phyloP scores from a whole-genome alignment of 78 protist genomes.

The Cyanophora paradoxa region DNA sequence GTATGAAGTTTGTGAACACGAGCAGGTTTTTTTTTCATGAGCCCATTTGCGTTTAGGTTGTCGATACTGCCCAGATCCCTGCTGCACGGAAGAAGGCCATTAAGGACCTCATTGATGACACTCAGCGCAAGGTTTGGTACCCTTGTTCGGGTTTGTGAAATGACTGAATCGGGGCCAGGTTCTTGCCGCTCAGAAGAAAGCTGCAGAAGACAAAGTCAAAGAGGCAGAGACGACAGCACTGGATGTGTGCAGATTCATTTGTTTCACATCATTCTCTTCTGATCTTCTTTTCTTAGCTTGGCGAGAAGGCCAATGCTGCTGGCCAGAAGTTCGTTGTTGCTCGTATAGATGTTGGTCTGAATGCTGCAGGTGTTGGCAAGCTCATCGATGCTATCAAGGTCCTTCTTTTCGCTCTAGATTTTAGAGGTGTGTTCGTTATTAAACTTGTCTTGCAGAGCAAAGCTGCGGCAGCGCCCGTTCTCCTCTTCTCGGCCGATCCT shows the following conservation, averaged over 20 bases:
- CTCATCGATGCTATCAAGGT: background rate
- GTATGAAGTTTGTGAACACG: too few relatives aligned
- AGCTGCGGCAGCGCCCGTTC: background rate
- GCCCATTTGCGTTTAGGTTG: too few relatives aligned
- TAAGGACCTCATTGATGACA: background rate
- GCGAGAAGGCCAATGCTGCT: constrained; percentile 4
- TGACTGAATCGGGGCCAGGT: background rate
- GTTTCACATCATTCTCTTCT: too few relatives aligned
- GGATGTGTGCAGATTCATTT: background rate
- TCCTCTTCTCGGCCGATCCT: background rate
- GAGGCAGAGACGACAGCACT: background rate
- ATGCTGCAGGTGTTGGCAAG: background rate
- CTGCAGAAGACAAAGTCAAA: background rate
- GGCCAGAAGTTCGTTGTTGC: background rate
- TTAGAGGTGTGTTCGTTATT: background rate
- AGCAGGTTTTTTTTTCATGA: too few relatives aligned
- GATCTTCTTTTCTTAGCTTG: too few relatives aligned
- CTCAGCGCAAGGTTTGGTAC: background rate
- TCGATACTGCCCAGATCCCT: background rate
- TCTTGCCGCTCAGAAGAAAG: background rate
- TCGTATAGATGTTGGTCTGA: background rate
- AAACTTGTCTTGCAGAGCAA: background rate
- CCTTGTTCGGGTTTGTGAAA: too few relatives aligned
- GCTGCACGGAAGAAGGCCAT: background rate
- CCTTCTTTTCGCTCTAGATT: background rate